These are phyloP conservation scores for Pythium volutum DNA, from an alignment of 352 stramenopile species.

Conservation along the genomic window DNA sequence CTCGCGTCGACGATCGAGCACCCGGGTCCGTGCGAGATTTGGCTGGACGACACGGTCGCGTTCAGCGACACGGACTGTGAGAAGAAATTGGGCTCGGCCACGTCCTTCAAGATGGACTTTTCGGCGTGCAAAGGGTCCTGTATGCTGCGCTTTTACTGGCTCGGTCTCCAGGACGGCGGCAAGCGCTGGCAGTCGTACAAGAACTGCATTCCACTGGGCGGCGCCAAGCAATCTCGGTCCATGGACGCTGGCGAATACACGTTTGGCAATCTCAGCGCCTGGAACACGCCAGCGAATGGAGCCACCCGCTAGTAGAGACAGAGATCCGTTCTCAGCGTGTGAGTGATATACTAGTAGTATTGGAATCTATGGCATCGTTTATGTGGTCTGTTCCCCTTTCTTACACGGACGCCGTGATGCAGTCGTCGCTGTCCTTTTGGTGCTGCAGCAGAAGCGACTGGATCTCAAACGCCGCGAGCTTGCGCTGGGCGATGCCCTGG, in stretches of 20 bases:
- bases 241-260: slow-evolving; percentile 10
- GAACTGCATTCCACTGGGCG: slow-evolving; percentile 15
- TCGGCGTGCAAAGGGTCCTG: slow-evolving; percentile 16
- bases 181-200: slow-evolving; percentile 19
- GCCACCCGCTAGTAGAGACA: no score
- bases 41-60: slow-evolving; percentile 20
- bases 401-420: not conserved
- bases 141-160: slow-evolving; percentile 28
- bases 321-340: no score
- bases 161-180: slow-evolving; percentile 20
- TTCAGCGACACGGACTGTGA: slow-evolving; percentile 25
- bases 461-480: not conserved
- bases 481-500: not conserved
- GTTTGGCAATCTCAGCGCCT: not conserved
- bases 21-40: slow-evolving; percentile 17
- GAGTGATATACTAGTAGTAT: no score
- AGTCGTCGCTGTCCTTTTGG: not conserved
- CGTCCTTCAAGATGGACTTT: slow-evolving; percentile 18
- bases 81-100: slow-evolving; percentile 16
- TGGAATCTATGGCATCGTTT: no score
- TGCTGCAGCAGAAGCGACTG: not conserved
- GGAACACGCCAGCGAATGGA: no score
- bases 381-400: no score
- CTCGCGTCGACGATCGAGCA: slow-evolving; percentile 17
- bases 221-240: slow-evolving; percentile 4